Evolutionary conservation across 2,329 filamentous ascomycete genomes (phyloP), one percentile per base, ranked within the genome.

Genomic region (Sclerotinia trifoliorum): DNA sequence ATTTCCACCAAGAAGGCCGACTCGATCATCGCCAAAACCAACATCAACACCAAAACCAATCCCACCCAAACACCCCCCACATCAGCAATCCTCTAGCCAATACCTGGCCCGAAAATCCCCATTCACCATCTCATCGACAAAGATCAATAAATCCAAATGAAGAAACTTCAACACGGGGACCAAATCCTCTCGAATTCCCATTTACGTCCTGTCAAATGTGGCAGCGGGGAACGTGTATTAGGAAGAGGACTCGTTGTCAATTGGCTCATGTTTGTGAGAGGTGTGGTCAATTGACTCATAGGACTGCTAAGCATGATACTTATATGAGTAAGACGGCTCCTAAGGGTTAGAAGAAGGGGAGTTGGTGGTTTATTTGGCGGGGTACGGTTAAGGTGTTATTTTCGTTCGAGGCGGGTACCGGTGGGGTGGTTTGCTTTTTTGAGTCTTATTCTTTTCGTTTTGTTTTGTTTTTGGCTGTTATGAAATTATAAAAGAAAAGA

Each of bases 301-400:
- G 60, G 15, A 63, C 60, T 5, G 60, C 46, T 24, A 63, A 63
- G 8, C 60, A 63, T 63, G 60, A 52, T 63, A 63, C 29, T 39
- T 52, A 63, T 52, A 63, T 51, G 60, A 63, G 60, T 15, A 63
- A 63, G 32, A 63, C 46, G n/a, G 60, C 60, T 39, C 60, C 60
- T n/a, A 44, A 26, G 19, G 29, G 29, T 24, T 62, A 42, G 19
- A 35, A 5, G 32, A 7, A 35, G 29, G 21, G 56, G 10, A 17
- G 5, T n/a, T 61, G 1, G 11, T n/a, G 26, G 11, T 21, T 15
- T 3, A 48, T 48, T 3, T 21, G 5, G 21, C 26, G 13, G 24
- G 19, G 19, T 21, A 4, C 24, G 19, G 19, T 11, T 32, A 11
- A 5, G 8, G 17, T 4, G 3, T n/a, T 32, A 24, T 35, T 46